Evolutionary conservation across 164 flowering plant species (phyloP).

Genomic region (Euptelea pleiosperma): DNA sequence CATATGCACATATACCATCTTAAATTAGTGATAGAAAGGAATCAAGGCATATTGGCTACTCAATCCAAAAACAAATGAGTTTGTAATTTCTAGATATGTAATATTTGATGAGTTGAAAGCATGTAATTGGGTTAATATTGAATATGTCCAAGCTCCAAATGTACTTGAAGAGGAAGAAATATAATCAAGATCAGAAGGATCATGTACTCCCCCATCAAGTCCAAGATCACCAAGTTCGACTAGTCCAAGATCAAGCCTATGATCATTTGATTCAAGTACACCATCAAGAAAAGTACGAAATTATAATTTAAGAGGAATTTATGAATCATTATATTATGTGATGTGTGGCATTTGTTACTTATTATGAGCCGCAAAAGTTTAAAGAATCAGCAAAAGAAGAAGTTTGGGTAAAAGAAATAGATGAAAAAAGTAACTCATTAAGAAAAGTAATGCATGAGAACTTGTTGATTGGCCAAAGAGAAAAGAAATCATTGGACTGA

Average conservation of each 20-base stretch:
- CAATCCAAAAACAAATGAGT: background rate
- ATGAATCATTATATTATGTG: background rate
- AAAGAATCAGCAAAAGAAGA: too few relatives aligned
- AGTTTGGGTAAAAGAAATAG: too few relatives aligned
- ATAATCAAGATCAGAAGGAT: too few relatives aligned
- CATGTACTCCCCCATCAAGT: too few relatives aligned
- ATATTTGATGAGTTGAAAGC: conserved; percentile 1
- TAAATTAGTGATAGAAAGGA: conserved; percentile 9
- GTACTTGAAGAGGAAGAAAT: background rate
- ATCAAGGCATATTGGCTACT: conserved; percentile 3
- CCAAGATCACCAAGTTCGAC: too few relatives aligned
- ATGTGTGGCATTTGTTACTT: background rate
- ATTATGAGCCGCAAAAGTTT: too few relatives aligned
- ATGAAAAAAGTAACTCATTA: background rate
- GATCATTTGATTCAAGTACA: too few relatives aligned
- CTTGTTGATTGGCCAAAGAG: background rate
- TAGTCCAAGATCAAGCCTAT: too few relatives aligned
- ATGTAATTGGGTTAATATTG: background rate
- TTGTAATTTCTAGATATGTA: conserved; percentile 1
- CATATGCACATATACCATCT: conserved; percentile 8
- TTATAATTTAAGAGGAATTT: background rate
- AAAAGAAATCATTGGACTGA: too few relatives aligned
- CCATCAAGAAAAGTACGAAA: background rate
- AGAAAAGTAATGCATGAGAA: too few relatives aligned
- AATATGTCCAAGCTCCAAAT: background rate